Base-by-base conservation (phyloP, 1,284 basidiomycete genomes). In the Cutaneotrichosporon sp. region DNA sequence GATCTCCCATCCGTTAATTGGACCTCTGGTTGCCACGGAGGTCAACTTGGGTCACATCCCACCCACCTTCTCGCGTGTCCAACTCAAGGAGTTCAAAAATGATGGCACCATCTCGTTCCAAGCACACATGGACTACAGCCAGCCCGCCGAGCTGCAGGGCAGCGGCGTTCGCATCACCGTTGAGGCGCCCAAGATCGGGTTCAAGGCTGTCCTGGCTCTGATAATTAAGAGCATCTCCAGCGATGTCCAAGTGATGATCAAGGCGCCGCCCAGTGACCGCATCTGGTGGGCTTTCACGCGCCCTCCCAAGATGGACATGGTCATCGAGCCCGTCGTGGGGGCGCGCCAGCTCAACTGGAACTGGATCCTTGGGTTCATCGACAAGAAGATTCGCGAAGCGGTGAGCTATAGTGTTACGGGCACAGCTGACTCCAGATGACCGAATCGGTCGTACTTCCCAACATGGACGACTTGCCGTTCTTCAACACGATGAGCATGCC, bases 251-350 rank as follows among this genome's bases (percentile, higher is more conserved):
- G 81, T 98, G 69, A 91, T 90, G 74, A 87, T 98, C 69, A 99
- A 98, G 77, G 86, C 88, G n/a, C 94, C 97, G 11, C 97, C 97
- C 1, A 92, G 89, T 73, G 95, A 91, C 75, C 89, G 95, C 34
- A 85, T 99, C 59, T 99, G 95, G 97, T 99, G 95, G 79, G 94
- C 92, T 1, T 99, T 99, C 76, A 97, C 94, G n/a, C 84, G 89
- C 65, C 86, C 87, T 79, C 95, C 97, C 0, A 87, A 87, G 74
- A 90, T 98, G 85, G 89, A 91, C 27, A 80, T 98, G 69, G 86
- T 88, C 66, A 89, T 98, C 58, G 90, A 95, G 76, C 95, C 95
- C 1, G 89, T 97, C 60, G 92, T 98, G 70, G 92, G 90, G 77
- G 91, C 93, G 72, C 85, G 82, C 13, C 72, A 72, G 47, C 73